Conservation (phyloP, 495 filamentous ascomycete species). For the Durotheca rogersii region DNA sequence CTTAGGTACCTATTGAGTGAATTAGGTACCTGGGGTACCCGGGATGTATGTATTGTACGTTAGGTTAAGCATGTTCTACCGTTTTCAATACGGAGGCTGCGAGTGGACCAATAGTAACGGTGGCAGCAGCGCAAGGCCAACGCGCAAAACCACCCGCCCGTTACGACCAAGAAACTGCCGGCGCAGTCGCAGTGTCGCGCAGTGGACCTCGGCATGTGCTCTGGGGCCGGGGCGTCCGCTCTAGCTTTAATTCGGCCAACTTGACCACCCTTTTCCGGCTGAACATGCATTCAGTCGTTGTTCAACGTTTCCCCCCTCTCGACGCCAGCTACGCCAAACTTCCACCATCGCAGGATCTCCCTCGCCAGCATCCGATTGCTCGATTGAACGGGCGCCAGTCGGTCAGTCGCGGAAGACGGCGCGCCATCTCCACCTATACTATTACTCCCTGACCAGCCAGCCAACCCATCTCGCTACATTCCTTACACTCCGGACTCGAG, state of each 20-base stretch:
- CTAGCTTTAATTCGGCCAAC: constrained; percentile 19
- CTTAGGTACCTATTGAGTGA: too few species aligned
- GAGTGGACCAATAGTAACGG: too few species aligned
- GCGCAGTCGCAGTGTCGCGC: constrained; percentile 7
- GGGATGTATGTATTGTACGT: too few species aligned
- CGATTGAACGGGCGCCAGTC: background rate
- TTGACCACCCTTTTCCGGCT: constrained; percentile 23
- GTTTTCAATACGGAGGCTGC: too few species aligned
- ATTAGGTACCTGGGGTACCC: too few species aligned
- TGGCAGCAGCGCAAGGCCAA: background rate
- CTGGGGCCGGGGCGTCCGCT: constrained; percentile 11
- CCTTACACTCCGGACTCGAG: too few species aligned
- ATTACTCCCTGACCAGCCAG: too few species aligned
- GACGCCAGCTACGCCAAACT: background rate
- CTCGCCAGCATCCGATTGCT: background rate
- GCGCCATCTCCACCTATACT: background rate
- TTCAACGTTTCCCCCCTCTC: constrained; percentile 6
- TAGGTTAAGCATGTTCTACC: too few species aligned
- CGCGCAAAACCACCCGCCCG: background rate
- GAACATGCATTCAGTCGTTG: constrained; percentile 2
- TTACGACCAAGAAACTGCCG: constrained; percentile 26
- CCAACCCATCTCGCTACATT: too few species aligned
- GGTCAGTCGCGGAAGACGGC: background rate
- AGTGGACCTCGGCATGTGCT: constrained; percentile 39
- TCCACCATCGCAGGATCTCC: background rate